Percentiles rank a stretch among this genome's conserved stretches.
Evolutionary conservation across 2,329 filamentous ascomycete genomes (phyloP).

Genomic region (Epichloe baconii): DNA sequence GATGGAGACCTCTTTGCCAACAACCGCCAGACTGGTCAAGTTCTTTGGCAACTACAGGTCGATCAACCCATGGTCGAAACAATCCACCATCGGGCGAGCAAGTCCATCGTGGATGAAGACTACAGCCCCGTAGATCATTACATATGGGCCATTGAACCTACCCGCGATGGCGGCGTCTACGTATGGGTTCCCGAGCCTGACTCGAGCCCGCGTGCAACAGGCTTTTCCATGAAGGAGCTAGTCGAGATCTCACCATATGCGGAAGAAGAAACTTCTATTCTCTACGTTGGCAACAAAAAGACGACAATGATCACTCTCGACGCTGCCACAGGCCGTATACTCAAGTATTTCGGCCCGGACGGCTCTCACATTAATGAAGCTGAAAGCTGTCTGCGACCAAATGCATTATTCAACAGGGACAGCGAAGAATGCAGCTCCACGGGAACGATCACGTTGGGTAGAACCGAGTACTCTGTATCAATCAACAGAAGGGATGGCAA

Average conservation of each 20-base stretch:
- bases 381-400: slow-evolving; percentile 61
- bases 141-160: slow-evolving; percentile 91
- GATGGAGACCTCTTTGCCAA: slow-evolving; percentile 90
- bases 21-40: slow-evolving; percentile 73
- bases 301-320: slow-evolving; percentile 83
- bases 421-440: slow-evolving; percentile 66
- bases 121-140: slow-evolving; percentile 66
- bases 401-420: slow-evolving; percentile 51
- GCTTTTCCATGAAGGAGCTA: slow-evolving; percentile 69
- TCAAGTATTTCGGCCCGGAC: slow-evolving; percentile 71
- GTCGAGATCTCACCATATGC: slow-evolving; percentile 76
- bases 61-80: slow-evolving; percentile 87
- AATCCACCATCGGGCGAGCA: slow-evolving; percentile 61
- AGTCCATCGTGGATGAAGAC: slow-evolving; percentile 45
- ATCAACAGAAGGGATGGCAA: slow-evolving; percentile 66
- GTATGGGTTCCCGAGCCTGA: slow-evolving; percentile 59
- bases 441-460: slow-evolving; percentile 70
- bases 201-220: slow-evolving; percentile 49
- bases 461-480: slow-evolving; percentile 78
- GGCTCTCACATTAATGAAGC: slow-evolving; percentile 56
- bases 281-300: slow-evolving; percentile 86
- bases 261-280: slow-evolving; percentile 54
- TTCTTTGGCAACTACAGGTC: slow-evolving; percentile 75
- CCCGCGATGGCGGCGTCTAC: slow-evolving; percentile 73
- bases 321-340: slow-evolving; percentile 66